A percentile compares a stretch with the other conserved stretches of the same genome.
Evolutionary conservation across 1,139 yeast genomes (phyloP).

Genomic region (Saccharomyces uvarum): DNA sequence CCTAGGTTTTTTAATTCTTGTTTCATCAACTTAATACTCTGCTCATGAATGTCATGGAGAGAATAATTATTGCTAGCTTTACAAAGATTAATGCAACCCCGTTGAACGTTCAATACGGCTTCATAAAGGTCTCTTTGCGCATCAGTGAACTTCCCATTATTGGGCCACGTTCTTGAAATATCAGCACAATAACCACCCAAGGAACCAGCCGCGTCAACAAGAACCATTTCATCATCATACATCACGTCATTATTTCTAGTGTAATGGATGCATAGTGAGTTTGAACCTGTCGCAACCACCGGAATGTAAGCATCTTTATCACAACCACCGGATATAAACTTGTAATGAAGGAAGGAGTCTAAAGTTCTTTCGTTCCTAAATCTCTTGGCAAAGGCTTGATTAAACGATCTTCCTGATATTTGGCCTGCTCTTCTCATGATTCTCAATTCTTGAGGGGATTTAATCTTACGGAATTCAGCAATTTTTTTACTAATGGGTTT

Average conservation of each 20-base stretch:
- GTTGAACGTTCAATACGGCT: constrained; percentile 78
- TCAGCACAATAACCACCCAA: constrained; percentile 94
- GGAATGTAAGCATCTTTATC: constrained; percentile 88
- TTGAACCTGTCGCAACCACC: constrained; percentile 89
- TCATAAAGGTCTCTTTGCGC: constrained; percentile 83
- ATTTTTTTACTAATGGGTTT: constrained; percentile 29
- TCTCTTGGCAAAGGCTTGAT: constrained; percentile 65
- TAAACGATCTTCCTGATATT: constrained; percentile 75
- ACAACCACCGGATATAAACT: constrained; percentile 80
- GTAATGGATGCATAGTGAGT: constrained; percentile 83
- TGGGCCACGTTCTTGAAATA: constrained; percentile 96
- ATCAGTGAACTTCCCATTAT: constrained; percentile 56
- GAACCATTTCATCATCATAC: constrained; percentile 69
- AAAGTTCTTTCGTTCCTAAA: constrained; percentile 69
- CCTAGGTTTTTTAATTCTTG: constrained; percentile 69
- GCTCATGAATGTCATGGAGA: constrained; percentile 68
- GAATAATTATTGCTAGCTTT: constrained; percentile 41
- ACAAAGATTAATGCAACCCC: constrained; percentile 66
- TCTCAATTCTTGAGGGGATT: constrained; percentile 67
- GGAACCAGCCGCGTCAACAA: constrained; percentile 93
- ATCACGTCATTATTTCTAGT: constrained; percentile 80
- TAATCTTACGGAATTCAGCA: constrained; percentile 56
- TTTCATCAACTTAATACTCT: constrained; percentile 52
- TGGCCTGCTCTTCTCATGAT: constrained; percentile 78
- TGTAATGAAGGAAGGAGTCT: constrained; percentile 75